Base-by-base conservation (phyloP, 1,284 basidiomycete genomes). In the Heterobasidion irregulare region DNA sequence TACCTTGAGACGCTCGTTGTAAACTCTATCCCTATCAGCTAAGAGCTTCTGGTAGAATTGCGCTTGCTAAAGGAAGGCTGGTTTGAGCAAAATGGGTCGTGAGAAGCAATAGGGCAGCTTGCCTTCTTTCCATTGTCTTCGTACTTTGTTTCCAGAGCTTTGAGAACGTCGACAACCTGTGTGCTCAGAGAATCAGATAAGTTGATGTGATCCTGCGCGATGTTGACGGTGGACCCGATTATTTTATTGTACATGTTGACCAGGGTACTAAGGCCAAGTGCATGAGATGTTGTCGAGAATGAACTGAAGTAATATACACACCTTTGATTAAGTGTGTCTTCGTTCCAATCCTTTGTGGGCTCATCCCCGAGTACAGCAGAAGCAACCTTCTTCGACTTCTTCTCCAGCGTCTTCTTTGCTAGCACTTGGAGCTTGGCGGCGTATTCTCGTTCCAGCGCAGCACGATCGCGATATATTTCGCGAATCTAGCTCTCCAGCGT, bases 371-470 rank as follows among this genome's bases (percentile, higher is more conserved):
- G 67, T 6, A 86, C 79, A 19, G 86, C 70, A 18, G 70, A 65
- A 2, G 72, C 64, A 59, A 80, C 77, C 54, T 76, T 74, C 69
- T 80, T 87, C 46, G 68, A 70, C 67, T 85, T 88, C 75, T 81
- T 87, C 51, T 92, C 90, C 15, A 74, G 69, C 1, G 83, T 82
- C 64, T 83, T 90, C 68, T 77, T 82, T 2, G 76, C 76, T 32
- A 92, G 68, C 13, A 72, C 67, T 63, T 86, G 81, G 16, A 91
- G 72, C 64, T 86, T 90, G 16, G 70, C 65, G 1, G 87, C 84
- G 65, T 89, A 91, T 63, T 92, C 88, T 53, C 83, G 80, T 66
- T 92, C 89, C 12, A 92, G 71, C 12, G 73, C 75, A 15, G 73
- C 80, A 46, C 84, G 76, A 54, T 86, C 85, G 53, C 75, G 74